These are phyloP conservation scores for Pythium guiyangense DNA, from an alignment of 352 stramenopile species.

Conservation along the genomic window DNA sequence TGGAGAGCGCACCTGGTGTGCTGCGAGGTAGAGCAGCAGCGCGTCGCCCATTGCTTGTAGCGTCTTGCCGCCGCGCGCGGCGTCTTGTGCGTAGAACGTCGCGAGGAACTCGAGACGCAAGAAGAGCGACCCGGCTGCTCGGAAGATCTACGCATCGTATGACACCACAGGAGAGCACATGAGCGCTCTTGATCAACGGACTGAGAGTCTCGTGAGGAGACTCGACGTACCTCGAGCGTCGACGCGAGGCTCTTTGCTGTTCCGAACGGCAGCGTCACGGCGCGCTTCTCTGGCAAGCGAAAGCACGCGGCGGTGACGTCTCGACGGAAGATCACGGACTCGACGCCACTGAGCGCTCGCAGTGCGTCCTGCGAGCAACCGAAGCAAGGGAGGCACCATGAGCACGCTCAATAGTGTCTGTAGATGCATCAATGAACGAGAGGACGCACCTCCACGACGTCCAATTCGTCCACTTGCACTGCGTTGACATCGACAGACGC, in stretches of 20 bases:
- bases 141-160: conserved; percentile 28
- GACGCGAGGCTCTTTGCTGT: conserved; percentile 33
- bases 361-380: conserved; percentile 39
- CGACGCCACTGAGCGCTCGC: conserved; percentile 56
- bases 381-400: not conserved
- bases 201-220: not conserved
- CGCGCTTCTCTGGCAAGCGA: conserved; percentile 31
- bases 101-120: conserved; percentile 61
- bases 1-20: conserved; percentile 33
- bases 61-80: conserved; percentile 53
- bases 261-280: conserved; percentile 39
- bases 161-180: not conserved
- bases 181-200: not conserved
- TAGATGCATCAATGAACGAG: not conserved
- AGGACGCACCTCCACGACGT: conserved; percentile 50
- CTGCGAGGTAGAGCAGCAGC: conserved; percentile 40
- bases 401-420: not conserved
- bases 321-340: conserved; percentile 51
- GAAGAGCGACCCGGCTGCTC: conserved; percentile 41
- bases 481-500: conserved; percentile 3
- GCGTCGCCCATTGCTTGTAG: conserved; percentile 55
- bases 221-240: conserved; percentile 31
- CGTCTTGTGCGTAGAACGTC: conserved; percentile 60
- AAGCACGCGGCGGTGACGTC: conserved; percentile 36
- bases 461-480: conserved; percentile 47